These are phyloP conservation scores for Hypoxylon perforatum DNA, from an alignment of 495 filamentous ascomycete species.

Conservation along the genomic window DNA sequence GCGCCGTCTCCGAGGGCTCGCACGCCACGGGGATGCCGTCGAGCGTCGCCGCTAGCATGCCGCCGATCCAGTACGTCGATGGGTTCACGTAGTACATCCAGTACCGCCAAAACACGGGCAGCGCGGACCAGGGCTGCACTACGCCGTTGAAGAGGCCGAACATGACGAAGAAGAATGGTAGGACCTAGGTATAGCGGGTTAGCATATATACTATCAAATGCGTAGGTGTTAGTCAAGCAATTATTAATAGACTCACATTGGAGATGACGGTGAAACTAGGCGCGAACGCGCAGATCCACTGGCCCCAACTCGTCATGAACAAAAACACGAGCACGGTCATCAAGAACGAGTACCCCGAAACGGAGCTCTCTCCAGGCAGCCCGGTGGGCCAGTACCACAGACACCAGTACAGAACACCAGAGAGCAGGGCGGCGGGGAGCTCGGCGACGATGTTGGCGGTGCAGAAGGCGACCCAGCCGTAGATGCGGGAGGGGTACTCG, in stretches of 20 bases:
- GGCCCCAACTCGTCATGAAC: conserved; percentile 81
- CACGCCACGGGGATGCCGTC: conserved; percentile 67
- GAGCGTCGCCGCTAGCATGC: conserved; percentile 73
- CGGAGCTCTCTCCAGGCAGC: conserved; percentile 69
- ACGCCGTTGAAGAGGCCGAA: conserved; percentile 82
- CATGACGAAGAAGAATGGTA: conserved; percentile 85
- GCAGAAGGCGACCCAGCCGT: conserved; percentile 85
- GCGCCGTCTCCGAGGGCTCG: conserved; percentile 67
- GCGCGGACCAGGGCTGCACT: conserved; percentile 67
- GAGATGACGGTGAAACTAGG: conserved; percentile 83
- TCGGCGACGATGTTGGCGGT: conserved; percentile 81
- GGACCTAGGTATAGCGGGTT: conserved; percentile 45
- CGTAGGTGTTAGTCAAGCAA: no score
- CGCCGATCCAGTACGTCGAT: conserved; percentile 77
- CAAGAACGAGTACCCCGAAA: conserved; percentile 83
- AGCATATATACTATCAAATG: no score
- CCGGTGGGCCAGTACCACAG: conserved; percentile 86
- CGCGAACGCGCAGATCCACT: conserved; percentile 86
- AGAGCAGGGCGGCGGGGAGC: conserved; percentile 75
- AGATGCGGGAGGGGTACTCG: conserved; percentile 81
- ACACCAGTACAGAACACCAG: conserved; percentile 74
- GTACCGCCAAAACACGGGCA: conserved; percentile 80
- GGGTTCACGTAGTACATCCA: conserved; percentile 82
- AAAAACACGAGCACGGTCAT: conserved; percentile 86
- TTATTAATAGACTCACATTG: conserved; percentile 68